Evolutionary conservation across 192 early-diverging fungal species (phyloP).

Genomic region (Linnemannia schmuckeri): DNA sequence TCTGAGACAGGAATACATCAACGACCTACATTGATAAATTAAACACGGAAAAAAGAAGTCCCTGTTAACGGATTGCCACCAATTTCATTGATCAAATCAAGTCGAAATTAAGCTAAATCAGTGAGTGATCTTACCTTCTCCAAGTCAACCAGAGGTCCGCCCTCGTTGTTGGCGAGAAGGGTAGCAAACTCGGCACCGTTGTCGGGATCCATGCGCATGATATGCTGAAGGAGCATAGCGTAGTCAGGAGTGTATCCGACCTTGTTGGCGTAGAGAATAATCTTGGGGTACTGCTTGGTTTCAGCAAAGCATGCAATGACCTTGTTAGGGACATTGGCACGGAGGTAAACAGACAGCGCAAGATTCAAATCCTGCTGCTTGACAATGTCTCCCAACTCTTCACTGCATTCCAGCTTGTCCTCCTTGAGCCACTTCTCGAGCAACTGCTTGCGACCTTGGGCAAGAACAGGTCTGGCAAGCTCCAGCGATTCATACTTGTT

Average conservation of each 20-base stretch:
- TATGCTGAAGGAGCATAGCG: slow-evolving; percentile 87
- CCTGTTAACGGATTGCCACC: not conserved
- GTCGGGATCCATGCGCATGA: slow-evolving; percentile 92
- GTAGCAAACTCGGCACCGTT: slow-evolving; percentile 95
- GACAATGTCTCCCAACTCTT: slow-evolving; percentile 98
- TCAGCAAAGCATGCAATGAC: slow-evolving; percentile 97
- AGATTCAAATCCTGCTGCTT: slow-evolving; percentile 90
- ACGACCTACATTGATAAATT: slow-evolving; percentile 72
- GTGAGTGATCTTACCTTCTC: slow-evolving; percentile 67
- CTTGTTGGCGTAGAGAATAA: slow-evolving; percentile 94
- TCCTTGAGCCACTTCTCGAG: slow-evolving; percentile 99
- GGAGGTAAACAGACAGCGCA: slow-evolving; percentile 94
- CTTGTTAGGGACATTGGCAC: slow-evolving; percentile 95
- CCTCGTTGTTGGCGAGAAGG: slow-evolving; percentile 86
- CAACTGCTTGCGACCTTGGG: slow-evolving; percentile 92
- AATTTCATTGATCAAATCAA: not conserved
- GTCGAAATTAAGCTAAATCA: not conserved
- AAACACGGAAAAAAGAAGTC: not conserved
- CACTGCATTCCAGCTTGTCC: slow-evolving; percentile 98
- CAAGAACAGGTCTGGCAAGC: slow-evolving; percentile 92
- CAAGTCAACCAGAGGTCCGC: slow-evolving; percentile 85
- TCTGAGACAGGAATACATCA: slow-evolving; percentile 93
- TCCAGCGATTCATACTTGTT: slow-evolving; percentile 97
- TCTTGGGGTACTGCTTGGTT: slow-evolving; percentile 95
- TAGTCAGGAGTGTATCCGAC: slow-evolving; percentile 96